A percentile compares a stretch with the other conserved stretches of the same genome.
Evolutionary conservation across 345 rosid genomes (phyloP).

Genomic region (Arabidopsis thaliana): TAIR10.1 NC_003076.8:3673501-3674000

Average conservation of each 20-base stretch:
- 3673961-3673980: background rate
- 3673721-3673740: conserved; percentile 92
- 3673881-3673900: conserved; percentile 99
- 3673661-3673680: conserved; percentile 31
- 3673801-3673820: conserved; percentile 96
- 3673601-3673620: conserved; percentile 29
- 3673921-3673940: conserved; percentile 91
- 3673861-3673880: conserved; percentile 96
- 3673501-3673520: conserved; percentile 15
- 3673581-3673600: background rate
- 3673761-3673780: conserved; percentile 95
- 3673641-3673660: conserved; percentile 10
- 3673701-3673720: conserved; percentile 99
- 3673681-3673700: conserved; percentile 44
- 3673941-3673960: conserved; percentile 21
- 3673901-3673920: conserved; percentile 96
- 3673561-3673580: conserved; percentile 11
- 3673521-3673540: conserved; percentile 1
- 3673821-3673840: conserved; percentile 91
- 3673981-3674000: conserved; percentile 33
- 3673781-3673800: conserved; percentile 95
- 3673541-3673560: background rate
- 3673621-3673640: conserved; percentile 5
- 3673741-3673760: conserved; percentile 99
- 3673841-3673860: conserved; percentile 97